These are phyloP conservation scores for Tulasnella sp. DNA, from an alignment of 768 basidiomycete genomes.

Conservation along the genomic window DNA sequence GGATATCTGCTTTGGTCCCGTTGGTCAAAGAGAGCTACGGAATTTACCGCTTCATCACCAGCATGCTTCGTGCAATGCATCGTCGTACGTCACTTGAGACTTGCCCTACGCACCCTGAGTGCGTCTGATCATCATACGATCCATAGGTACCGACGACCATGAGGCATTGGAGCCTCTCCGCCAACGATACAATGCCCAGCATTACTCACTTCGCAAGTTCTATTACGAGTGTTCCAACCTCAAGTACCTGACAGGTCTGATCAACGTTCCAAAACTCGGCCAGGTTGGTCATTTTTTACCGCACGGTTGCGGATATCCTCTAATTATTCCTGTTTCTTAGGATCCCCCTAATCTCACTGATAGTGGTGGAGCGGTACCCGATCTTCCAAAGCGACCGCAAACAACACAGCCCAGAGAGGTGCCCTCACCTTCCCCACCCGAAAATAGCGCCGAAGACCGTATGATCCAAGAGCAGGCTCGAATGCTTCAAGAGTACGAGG, in stretches of 20 bases:
- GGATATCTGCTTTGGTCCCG: slow-evolving; percentile 90
- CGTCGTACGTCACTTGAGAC: slow-evolving; percentile 46
- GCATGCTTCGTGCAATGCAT: slow-evolving; percentile 97
- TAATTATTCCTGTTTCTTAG: slow-evolving; percentile 31
- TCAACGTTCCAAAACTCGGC: slow-evolving; percentile 96
- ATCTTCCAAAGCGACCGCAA: slow-evolving; percentile 20
- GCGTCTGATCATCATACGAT: slow-evolving; percentile 4
- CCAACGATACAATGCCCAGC: slow-evolving; percentile 80
- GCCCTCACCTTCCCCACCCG: slow-evolving; percentile 57
- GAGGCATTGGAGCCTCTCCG: slow-evolving; percentile 85
- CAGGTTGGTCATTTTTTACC: slow-evolving; percentile 37
- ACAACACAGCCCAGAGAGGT: slow-evolving; percentile 26
- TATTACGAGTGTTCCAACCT: slow-evolving; percentile 99
- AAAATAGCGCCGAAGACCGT: slow-evolving; percentile 56
- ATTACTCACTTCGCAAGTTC: slow-evolving; percentile 88
- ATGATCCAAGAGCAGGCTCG: slow-evolving; percentile 83
- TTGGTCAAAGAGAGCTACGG: slow-evolving; percentile 99
- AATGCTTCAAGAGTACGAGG: slow-evolving; percentile 92
- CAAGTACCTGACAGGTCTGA: slow-evolving; percentile 92
- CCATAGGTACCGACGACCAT: slow-evolving; percentile 70
- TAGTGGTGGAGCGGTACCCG: slow-evolving; percentile 40
- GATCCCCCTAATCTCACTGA: slow-evolving; percentile 94
- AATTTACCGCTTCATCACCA: slow-evolving; percentile 97
- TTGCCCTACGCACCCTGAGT: neutral
- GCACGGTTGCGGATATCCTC: neutral